Base-by-base conservation (phyloP, 345 rosid genomes). In the Linum tenue region DNA sequence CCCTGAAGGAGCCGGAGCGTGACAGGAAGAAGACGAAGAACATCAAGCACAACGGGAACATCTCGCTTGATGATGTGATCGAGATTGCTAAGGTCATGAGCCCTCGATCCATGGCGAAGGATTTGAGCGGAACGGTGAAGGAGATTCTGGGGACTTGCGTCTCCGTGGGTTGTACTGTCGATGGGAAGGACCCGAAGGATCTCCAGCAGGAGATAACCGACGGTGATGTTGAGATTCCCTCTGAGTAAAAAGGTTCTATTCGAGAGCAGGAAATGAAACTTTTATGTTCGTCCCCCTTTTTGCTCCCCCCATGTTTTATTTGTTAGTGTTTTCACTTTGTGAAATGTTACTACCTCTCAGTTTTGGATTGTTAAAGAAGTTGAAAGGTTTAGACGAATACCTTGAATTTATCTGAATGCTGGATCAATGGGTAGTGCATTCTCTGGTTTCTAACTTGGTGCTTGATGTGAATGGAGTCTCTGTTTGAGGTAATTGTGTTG, bases 1-100 rank as follows among this genome's bases (percentile, higher is more conserved):
- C 64, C 31, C 17, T 62, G 11, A 62, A 62, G 64, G 64, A 62
- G 64, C 64, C 64, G 51, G 64, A 62, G 64, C 48, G 64, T 5
- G 64, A 62, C 64, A 15, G 64, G 64, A 62, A 62, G 36, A 62
- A 62, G 64, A 40, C 51, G 11, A 62, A 62, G 64, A 62, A 62
- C 64, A 62, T 62, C 64, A 62, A 62, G 50, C 64, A 62, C 50
- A 62, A 41, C 50, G 64, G 64, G 50, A 62, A 62, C 64, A 62
- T 62, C 50, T 62, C 64, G 64, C 64, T 62, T 39, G 64, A 62
- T 62, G 64, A 62, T 35, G 64, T 62, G 35, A 62, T 62, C 31
- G 64, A 62, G 64, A 62, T 62, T 41, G 64, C 64, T 2, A 62
- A 62, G 50, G 17, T 62, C 51, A 62, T 62, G 64, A 39, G 17